Percentiles rank a stretch among this genome's conserved stretches.
These are phyloP conservation scores for Aurantiochytrium sp. DNA, from an alignment of 108 stramenopile species.

Conservation along the genomic window DNA sequence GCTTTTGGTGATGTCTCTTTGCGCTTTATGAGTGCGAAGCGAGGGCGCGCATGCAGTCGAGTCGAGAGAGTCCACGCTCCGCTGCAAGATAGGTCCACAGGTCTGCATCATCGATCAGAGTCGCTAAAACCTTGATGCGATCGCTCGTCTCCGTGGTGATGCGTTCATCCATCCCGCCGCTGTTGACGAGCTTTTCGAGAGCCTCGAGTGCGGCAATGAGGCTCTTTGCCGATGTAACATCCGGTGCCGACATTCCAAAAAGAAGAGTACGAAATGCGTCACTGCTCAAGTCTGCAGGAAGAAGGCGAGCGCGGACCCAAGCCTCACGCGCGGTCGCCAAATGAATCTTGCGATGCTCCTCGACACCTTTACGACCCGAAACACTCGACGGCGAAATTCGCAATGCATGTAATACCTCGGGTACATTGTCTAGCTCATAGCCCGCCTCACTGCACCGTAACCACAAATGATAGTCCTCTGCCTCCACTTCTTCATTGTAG, in stretches of 20 bases:
- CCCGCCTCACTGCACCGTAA: neutral
- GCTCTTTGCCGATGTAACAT: neutral
- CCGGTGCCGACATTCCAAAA: neutral
- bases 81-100: neutral
- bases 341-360: neutral
- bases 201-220: neutral
- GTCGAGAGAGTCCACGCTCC: neutral
- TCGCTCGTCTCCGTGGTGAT: neutral
- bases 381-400: neutral
- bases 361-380: neutral
- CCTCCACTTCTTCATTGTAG: neutral
- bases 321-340: neutral
- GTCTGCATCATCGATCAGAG: neutral
- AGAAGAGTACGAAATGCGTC: neutral
- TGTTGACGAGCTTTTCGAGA: neutral
- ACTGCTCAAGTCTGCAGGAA: neutral
- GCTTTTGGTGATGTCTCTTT: too few relatives aligned
- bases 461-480: constrained; percentile 3
- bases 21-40: neutral
- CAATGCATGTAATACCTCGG: neutral
- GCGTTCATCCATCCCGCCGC: neutral
- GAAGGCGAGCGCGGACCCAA: neutral
- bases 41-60: neutral
- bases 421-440: neutral
- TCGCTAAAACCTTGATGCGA: neutral